Conservation (phyloP, 2,329 filamentous ascomycete genomes). For the Balansia obtecta region DNA sequence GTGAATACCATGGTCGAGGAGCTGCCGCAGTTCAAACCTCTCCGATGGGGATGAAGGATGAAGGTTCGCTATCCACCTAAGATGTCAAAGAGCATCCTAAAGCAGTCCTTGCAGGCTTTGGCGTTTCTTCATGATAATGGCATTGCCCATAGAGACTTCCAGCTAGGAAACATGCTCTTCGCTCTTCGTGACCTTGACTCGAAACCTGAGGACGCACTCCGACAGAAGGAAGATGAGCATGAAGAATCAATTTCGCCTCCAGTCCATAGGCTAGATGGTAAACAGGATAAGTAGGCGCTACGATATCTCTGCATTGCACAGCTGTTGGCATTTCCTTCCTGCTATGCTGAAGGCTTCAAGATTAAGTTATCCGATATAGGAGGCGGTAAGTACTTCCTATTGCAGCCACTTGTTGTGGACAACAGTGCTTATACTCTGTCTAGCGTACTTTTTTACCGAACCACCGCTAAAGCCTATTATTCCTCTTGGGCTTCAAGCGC, state of each 20-base stretch:
- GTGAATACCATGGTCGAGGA: constrained; percentile 24
- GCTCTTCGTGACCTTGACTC: constrained; percentile 16
- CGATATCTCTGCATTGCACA: constrained; percentile 18
- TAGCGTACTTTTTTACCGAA: constrained; percentile 16
- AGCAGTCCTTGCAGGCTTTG: constrained; percentile 25
- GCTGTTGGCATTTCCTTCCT: constrained; percentile 12
- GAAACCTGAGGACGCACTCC: constrained; percentile 12
- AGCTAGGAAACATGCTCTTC: constrained; percentile 26
- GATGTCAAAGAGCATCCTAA: constrained; percentile 28
- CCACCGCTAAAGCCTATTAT: constrained; percentile 12
- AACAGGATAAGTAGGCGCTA: constrained; percentile 17
- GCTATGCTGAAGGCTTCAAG: constrained; percentile 13
- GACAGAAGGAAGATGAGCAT: constrained; percentile 14
- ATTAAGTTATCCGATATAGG: constrained; percentile 20
- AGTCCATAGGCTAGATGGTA: constrained; percentile 18
- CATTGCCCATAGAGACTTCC: constrained; percentile 28
- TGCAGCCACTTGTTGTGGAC: not conserved
- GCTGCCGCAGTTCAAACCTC: constrained; percentile 19
- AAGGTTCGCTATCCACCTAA: constrained; percentile 24
- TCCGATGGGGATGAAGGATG: constrained; percentile 6
- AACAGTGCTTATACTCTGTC: not conserved
- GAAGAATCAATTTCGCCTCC: constrained; percentile 13
- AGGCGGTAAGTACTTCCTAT: constrained; percentile 14
- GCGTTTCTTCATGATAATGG: constrained; percentile 24
- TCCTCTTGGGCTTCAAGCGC: constrained; percentile 15